Percentiles rank a stretch among this genome's conserved stretches.
Conservation (phyloP, 176 grass and related monocot species). For the Oryza punctata region DNA sequence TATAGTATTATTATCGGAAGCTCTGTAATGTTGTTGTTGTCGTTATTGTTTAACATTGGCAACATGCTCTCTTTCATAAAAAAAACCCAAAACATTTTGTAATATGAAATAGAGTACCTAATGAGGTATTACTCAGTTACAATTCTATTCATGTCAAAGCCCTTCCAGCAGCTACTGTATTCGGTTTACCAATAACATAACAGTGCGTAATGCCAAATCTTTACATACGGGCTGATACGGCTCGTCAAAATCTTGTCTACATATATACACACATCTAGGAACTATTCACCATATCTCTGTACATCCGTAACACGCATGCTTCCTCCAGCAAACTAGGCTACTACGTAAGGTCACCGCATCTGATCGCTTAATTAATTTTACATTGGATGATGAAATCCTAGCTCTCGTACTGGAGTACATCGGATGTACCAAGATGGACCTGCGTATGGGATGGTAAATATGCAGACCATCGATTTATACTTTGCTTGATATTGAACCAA, state of each 20-base stretch:
- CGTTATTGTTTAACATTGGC: not conserved
- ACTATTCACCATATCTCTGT: not conserved
- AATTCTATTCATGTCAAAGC: not conserved
- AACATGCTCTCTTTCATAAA: not conserved
- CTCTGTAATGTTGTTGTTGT: not conserved
- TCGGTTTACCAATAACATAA: no score
- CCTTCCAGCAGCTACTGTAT: not conserved
- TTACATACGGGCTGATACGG: not conserved
- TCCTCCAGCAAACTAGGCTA: not conserved
- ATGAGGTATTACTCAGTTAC: not conserved
- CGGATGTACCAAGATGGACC: not conserved
- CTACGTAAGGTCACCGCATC: conserved; percentile 4
- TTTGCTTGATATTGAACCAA: not conserved
- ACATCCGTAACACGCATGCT: not conserved
- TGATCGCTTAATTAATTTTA: conserved; percentile 24
- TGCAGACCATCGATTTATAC: not conserved
- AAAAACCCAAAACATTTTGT: no score
- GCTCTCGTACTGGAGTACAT: not conserved
- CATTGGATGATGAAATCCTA: not conserved
- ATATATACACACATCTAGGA: conserved; percentile 28
- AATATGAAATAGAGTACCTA: no score
- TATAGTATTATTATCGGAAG: not conserved
- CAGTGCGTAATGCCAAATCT: not conserved
- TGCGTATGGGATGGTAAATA: not conserved
- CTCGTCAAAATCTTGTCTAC: conserved; percentile 5